A percentile compares a stretch with the other conserved stretches of the same genome.
These are phyloP conservation scores for Skeletonema tropicum DNA, from an alignment of 108 stramenopile genomes.

Conservation along the genomic window DNA sequence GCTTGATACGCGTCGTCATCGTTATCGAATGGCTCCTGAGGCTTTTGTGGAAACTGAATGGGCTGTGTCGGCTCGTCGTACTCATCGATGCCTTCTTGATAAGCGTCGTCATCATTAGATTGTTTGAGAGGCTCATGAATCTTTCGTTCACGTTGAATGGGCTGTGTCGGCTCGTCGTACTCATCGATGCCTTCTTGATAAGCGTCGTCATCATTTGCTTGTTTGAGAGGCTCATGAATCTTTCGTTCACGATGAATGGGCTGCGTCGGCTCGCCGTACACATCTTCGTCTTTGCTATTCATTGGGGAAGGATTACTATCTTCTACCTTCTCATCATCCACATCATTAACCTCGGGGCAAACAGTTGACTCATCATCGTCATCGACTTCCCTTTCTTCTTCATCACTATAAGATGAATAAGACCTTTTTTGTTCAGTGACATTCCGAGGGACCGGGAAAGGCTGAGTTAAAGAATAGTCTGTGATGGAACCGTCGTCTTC, in stretches of 20 bases:
- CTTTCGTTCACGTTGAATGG: not conserved
- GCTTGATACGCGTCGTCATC: conserved; percentile 21
- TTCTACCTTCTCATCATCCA: not conserved
- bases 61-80: conserved; percentile 2
- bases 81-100: not conserved
- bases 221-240: not conserved
- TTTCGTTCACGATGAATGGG: not conserved
- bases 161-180: not conserved
- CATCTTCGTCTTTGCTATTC: not conserved
- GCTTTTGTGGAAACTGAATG: not conserved
- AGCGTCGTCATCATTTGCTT: conserved; percentile 8
- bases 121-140: not conserved
- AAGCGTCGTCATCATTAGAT: conserved; percentile 11
- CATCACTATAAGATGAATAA: not conserved
- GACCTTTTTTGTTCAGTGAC: not conserved
- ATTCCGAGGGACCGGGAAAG: conserved; percentile 6
- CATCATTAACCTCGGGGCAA: not conserved
- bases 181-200: conserved; percentile 4
- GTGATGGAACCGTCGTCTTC: conserved; percentile 5
- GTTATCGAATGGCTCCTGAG: not conserved
- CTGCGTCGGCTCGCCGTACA: not conserved
- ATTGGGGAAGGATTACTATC: not conserved
- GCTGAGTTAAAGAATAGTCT: conserved; percentile 19
- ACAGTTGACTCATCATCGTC: conserved; percentile 12
- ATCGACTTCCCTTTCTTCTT: conserved; percentile 5